Evolutionary conservation across 352 stramenopile species (phyloP), one percentile per base, ranked within the genome.

Genomic region (Halophytophthora batemanensis): DNA sequence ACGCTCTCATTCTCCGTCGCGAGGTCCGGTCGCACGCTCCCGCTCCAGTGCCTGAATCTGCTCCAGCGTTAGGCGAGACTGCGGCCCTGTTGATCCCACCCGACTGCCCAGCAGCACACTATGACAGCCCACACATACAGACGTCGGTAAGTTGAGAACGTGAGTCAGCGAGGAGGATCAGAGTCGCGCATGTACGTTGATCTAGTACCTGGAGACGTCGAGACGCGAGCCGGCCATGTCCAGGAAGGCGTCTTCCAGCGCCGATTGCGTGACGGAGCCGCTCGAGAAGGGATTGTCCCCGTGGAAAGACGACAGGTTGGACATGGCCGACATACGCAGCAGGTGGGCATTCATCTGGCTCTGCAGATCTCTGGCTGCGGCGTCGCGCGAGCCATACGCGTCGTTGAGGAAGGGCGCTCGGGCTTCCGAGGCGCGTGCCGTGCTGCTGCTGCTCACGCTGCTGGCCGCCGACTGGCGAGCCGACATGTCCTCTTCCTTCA

Each of bases 141-240:
- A n/a, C 8, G 7, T 6, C 14, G 34, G 3, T 12, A 11, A 21
- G 41, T 19, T 13, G 5, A 40, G 25, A 39, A 8, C 25, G 25
- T 31, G 8, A 8, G n/a, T 14, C 18, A 36, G 28, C 5, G 6
- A 21, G 14, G 14, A 28, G 15, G 7, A 17, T 39, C 6, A 12
- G 5, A 41, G 39, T 38, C 25, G 25, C 25, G n/a, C 25, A 10
- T 8, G 25, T 31, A 8, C 25, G 25, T 31, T n/a, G 25, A 31
- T 8, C 8, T 31, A 4, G 25, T 56, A 81, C 73, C 60, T 89
- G 12, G 82, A 89, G 33, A 77, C 62, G 34, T 93, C 82, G 31
- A 93, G 59, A 2, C 77, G 75, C 0, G 82, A 93, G 17, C 82
- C 82, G 2, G 83, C 82, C 77, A 94, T 88, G 42, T 94, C 83